Evolutionary conservation across 2,329 filamentous ascomycete genomes (phyloP), one percentile per base, ranked within the genome.

Genomic region (Incumbomyces delicatus): DNA sequence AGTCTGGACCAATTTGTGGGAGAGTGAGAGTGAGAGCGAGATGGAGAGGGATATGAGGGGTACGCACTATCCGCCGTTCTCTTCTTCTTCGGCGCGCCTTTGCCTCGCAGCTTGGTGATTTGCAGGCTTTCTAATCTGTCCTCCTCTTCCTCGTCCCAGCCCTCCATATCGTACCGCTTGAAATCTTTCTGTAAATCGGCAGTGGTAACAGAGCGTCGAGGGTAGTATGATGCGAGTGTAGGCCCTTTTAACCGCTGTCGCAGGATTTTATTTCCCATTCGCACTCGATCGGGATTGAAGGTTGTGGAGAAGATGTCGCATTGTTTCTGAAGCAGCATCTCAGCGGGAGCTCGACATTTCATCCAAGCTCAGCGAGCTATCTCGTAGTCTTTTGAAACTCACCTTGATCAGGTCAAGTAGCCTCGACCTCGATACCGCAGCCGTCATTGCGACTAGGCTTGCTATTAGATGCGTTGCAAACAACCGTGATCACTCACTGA

Each of bases 21-120:
- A n/a, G n/a, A n/a, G n/a, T n/a, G n/a, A n/a, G n/a, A n/a, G n/a
- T n/a, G n/a, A n/a, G n/a, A n/a, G n/a, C n/a, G n/a, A n/a, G n/a
- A 27, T 27, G 22, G 8, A 27, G 8, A 27, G 5, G 22, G 22
- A 27, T 5, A 5, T 18, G 12, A n/a, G 5, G 11, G 27, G 12
- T 16, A 48, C 57, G 55, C 61, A 70, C 67, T 66, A 55, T 63
- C 66, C 27, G 63, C 63, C 17, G 74, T 80, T 61, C 74, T 81
- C 75, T 92, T 94, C 78, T 94, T 95, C 77, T 94, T 84, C 6
- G 90, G 88, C 37, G 83, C 78, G 46, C 83, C 83, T 74, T 96
- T 95, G 56, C 88, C 89, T 71, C 88, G 81, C 27, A 76, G 67
- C 65, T 87, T 89, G 58, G 83, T 63, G 61, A 66, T 70, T 61